Evolutionary conservation across 495 filamentous ascomycete species (phyloP).

Genomic region (Daldinia childiae): DNA sequence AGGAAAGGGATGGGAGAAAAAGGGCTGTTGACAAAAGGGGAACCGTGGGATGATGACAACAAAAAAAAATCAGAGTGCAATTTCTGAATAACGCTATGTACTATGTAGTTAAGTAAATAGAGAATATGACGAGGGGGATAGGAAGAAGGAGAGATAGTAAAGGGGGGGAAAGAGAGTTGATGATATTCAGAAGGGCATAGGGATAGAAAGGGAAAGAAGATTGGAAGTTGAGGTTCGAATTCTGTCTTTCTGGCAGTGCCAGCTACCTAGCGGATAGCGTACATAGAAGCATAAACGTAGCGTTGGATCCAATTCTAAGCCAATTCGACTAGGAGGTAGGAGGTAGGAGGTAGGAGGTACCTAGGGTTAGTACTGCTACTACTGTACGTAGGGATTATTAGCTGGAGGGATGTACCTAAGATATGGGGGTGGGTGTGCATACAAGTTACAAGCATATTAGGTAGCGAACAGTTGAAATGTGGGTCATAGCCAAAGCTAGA

Average conservation of each 20-base stretch:
- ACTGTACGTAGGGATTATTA: neutral
- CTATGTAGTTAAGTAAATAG: slow-evolving; percentile 46
- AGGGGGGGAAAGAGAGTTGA: slow-evolving; percentile 52
- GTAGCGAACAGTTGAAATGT: neutral
- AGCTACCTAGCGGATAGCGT: slow-evolving; percentile 24
- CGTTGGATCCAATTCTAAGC: slow-evolving; percentile 32
- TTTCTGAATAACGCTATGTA: slow-evolving; percentile 50
- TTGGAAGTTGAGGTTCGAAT: slow-evolving; percentile 45
- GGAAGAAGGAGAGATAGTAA: slow-evolving; percentile 46
- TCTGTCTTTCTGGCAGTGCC: slow-evolving; percentile 24
- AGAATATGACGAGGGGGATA: slow-evolving; percentile 43
- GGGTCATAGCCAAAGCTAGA: slow-evolving; percentile 1
- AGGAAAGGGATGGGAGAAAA: slow-evolving; percentile 43
- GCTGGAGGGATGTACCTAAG: neutral
- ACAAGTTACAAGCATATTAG: neutral
- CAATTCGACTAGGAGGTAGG: slow-evolving; percentile 3
- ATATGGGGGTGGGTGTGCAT: slow-evolving; percentile 1
- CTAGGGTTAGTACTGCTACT: neutral
- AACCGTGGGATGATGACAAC: slow-evolving; percentile 43
- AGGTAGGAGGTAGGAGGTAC: slow-evolving; percentile 2
- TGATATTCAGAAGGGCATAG: slow-evolving; percentile 51
- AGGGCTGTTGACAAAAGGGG: slow-evolving; percentile 39
- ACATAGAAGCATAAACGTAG: slow-evolving; percentile 1
- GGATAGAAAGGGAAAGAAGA: slow-evolving; percentile 49
- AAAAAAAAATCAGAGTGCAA: slow-evolving; percentile 47